Base-by-base conservation (phyloP, 2,329 filamentous ascomycete genomes). In the Talaromyces sp. region DNA sequence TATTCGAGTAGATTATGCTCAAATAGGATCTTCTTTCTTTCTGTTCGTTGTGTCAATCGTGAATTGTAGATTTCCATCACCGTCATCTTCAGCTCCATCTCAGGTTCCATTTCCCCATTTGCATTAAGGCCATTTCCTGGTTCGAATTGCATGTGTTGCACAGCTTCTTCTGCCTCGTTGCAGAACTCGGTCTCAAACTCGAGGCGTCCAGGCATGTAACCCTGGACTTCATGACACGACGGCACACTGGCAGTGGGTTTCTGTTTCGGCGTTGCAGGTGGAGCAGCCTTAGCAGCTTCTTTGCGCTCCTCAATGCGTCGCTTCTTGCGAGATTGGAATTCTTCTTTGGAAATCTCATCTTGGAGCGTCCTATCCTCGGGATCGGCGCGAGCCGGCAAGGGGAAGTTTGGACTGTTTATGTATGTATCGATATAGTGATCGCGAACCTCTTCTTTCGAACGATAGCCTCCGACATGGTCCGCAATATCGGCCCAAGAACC, bases 31-130 rank as follows among this genome's bases (percentile, higher is more conserved):
- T 95, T 96, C 79, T 99, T 99, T 54, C 95, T 86, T 73, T 98
- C 94, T 7, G 94, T 94, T 70, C 95, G 89, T 65, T 93, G 90
- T 2, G 93, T 97, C 19, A 99, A 81, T 4, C 93, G 88, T 65
- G 90, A 90, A 74, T 99, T 99, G 83, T 99, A 99, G 60, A 99
- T 96, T 69, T 97, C 93, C 88, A 99, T 97, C 22, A 99, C 93
- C 0, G 93, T 97, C 80, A 98, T 88, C 83, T 99, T 99, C 54
- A 99, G 85, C 69, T 97, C 93, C 85, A 97, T 96, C 77, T 99
- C 95, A 0, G 95, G 93, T 72, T 99, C 95, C 65, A 96, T 83
- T 73, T 96, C 90, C 67, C 91, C 90, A 0, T 93, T 97, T 0
- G 90, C 89, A 73, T 97, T 96, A 70, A 96, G 84, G 65, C 95